These are phyloP conservation scores for Abrus pulchellus DNA, from an alignment of 306 rosid genomes.

Conservation along the genomic window DNA sequence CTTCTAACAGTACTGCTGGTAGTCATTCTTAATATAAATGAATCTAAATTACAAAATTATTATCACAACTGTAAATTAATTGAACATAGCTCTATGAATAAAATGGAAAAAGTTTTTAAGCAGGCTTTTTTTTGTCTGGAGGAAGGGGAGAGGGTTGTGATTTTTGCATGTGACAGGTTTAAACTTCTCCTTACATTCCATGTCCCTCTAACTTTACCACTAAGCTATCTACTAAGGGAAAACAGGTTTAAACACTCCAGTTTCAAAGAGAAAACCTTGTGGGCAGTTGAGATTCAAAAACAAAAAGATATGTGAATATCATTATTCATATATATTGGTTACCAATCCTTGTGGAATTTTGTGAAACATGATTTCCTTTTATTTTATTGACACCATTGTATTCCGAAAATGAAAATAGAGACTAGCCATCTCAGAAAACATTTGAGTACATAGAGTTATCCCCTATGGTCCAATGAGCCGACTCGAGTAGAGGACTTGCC, in stretches of 20 bases:
- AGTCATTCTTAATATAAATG: neutral
- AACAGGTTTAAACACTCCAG: no score
- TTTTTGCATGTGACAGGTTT: no score
- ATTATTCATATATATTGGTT: neutral
- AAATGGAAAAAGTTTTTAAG: neutral
- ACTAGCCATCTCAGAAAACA: no score
- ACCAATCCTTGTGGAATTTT: no score
- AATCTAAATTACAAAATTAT: neutral
- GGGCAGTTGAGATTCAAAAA: slow-evolving; percentile 6
- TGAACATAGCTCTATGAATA: neutral
- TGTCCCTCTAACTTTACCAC: no score
- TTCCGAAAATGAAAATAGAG: neutral
- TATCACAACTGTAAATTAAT: neutral
- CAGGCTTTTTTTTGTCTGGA: no score
- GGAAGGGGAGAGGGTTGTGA: no score
- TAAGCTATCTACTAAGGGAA: no score
- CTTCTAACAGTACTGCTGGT: neutral
- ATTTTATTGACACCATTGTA: neutral
- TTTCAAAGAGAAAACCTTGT: neutral
- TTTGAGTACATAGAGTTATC: no score
- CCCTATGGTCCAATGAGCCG: no score
- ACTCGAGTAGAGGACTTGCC: neutral
- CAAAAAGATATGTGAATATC: neutral
- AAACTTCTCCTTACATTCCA: no score
- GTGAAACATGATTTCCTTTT: neutral